Base-by-base conservation (phyloP, 2,329 filamentous ascomycete genomes). In the Trichoderma koningiopsis region DNA sequence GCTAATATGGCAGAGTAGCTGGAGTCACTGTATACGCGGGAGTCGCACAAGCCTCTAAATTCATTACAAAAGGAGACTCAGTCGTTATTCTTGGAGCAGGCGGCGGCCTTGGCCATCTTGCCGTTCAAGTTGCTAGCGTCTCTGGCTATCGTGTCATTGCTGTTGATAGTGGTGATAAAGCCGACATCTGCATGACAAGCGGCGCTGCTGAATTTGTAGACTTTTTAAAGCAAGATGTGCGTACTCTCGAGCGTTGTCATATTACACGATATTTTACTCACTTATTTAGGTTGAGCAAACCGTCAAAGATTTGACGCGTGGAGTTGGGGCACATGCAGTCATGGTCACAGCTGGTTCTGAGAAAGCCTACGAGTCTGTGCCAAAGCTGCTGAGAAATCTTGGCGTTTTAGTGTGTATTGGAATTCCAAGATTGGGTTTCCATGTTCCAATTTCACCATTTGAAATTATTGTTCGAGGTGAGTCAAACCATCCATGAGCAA, bases 51-150 rank as follows among this genome's bases (percentile, higher is more conserved):
- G 56, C 40, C 8, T 57, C 31, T 7, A 68, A 68, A 35, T 57
- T 31, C 64, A 68, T 52, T 10, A 56, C 37, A 52, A 13, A n/a
- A 29, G 64, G 64, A 14, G 55, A 68, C 55, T 27, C 53, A 3
- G n/a, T 68, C 4, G 64, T 68, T 24, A 68, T 68, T n/a, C 64
- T 59, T 6, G 64, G 64, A 59, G 64, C 64, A 49, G 64, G 64
- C 2, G 64, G 64, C 4, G 64, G 64, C 27, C 64, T 68, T 22
- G 64, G 64, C 4, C 64, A 68, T 56, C 53, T 68, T 24, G 53
- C 40, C 5, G 64, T 59, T 19, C 55, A 68, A 33, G 33, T 59
- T 22, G 52, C 56, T 27, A 27, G 22, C 19, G 56, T 49, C n/a
- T 59, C 24, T 47, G 40, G 64, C 37, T 59, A 68, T 43, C 56